Evolutionary conservation across 2,329 filamentous ascomycete genomes (phyloP).

Genomic region (Ophiostoma perfectum): DNA sequence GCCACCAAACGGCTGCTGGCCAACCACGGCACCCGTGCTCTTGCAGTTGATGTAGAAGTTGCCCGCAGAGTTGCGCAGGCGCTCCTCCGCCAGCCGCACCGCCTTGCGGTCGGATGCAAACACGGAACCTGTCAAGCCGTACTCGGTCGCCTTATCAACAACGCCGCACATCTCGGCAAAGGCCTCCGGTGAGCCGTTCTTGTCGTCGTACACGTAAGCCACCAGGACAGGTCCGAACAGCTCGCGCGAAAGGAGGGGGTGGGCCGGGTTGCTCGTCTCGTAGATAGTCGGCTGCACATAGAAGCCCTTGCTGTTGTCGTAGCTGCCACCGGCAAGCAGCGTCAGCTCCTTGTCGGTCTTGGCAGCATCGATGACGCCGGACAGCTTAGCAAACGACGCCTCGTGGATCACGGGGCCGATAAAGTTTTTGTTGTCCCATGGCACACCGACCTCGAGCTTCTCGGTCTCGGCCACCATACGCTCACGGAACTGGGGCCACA

Average conservation of each 20-base stretch:
- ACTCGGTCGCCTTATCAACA: constrained; percentile 68
- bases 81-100: constrained; percentile 46
- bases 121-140: constrained; percentile 49
- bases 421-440: constrained; percentile 36
- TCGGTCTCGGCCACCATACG: constrained; percentile 36
- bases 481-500: constrained; percentile 38
- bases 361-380: constrained; percentile 41
- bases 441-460: constrained; percentile 33
- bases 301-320: constrained; percentile 41
- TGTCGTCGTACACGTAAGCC: constrained; percentile 45
- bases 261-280: constrained; percentile 37
- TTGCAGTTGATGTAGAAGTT: constrained; percentile 57
- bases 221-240: constrained; percentile 46
- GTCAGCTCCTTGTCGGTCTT: constrained; percentile 40
- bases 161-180: constrained; percentile 51
- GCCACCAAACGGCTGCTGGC: constrained; percentile 53
- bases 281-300: constrained; percentile 46
- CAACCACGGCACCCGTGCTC: constrained; percentile 51
- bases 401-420: constrained; percentile 47
- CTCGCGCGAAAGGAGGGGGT: constrained; percentile 43
- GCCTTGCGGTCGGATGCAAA: constrained; percentile 46
- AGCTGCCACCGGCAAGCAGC: constrained; percentile 41
- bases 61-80: constrained; percentile 49
- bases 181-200: constrained; percentile 37
- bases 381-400: constrained; percentile 42